These are phyloP conservation scores for Venturia aucupariae DNA, from an alignment of 2,329 filamentous ascomycete genomes.

Conservation along the genomic window DNA sequence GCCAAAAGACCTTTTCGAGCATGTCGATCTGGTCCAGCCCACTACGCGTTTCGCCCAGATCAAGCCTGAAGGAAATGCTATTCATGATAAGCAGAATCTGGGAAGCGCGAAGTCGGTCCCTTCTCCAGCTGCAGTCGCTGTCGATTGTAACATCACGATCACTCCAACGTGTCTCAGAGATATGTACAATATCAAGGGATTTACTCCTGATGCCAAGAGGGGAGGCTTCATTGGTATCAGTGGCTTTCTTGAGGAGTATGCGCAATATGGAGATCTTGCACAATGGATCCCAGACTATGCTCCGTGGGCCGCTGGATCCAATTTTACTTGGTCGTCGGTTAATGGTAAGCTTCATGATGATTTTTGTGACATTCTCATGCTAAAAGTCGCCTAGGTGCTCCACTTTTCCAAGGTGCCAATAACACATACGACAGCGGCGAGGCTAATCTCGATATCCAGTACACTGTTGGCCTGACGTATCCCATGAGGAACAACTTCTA, in stretches of 20 bases:
- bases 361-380: neutral
- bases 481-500: constrained; percentile 16
- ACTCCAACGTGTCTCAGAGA: constrained; percentile 9
- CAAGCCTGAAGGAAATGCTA: neutral
- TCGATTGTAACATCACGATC: constrained; percentile 13
- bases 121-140: neutral
- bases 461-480: constrained; percentile 11
- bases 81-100: constrained; percentile 29
- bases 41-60: constrained; percentile 47
- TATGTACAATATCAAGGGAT: constrained; percentile 13
- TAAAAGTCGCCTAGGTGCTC: neutral
- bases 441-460: constrained; percentile 16
- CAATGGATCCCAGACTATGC: constrained; percentile 4
- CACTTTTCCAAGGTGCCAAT: neutral
- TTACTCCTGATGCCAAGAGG: neutral
- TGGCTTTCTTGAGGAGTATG: constrained; percentile 12
- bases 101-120: constrained; percentile 25
- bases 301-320: constrained; percentile 10
- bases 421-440: constrained; percentile 9
- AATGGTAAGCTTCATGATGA: constrained; percentile 4
- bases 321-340: constrained; percentile 12
- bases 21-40: constrained; percentile 56
- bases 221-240: constrained; percentile 5
- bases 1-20: constrained; percentile 43
- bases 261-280: constrained; percentile 8